Evolutionary conservation across 148 eudicot species (phyloP), one percentile per base, ranked within the genome.

Genomic region (Rhododendron simsii): DNA sequence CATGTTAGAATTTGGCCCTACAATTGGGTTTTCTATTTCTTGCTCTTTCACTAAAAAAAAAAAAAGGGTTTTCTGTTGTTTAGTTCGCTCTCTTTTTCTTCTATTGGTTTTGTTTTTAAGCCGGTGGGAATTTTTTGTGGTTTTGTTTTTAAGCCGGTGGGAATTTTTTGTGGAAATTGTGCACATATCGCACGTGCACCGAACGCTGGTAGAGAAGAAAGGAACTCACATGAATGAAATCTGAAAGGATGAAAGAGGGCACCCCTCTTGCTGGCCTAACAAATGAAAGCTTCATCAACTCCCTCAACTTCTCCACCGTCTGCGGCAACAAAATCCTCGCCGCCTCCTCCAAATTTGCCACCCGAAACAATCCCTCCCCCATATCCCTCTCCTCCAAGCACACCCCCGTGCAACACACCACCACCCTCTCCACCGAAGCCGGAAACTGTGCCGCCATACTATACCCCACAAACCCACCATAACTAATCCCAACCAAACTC

Each of bases 381-480:
- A 96, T 83, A 87, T 96, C 98, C 89, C 86, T 90, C 89, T 95
- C 98, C 92, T 96, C 96, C 89, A 96, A 90, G 83, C 95, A 94
- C 65, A 96, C 96, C 13, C 99, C 99, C 0, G 96, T 50, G 61
- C 98, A 95, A 73, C 98, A 94, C 37, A 95, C 55, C 89, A 91
- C 99, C 84, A 93, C 85, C 92, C 88, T 93, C 89, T 95, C 98
- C 74, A 95, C 92, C 63, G 86, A 91, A 88, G 92, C 92, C 21
- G 99, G 99, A 71, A 88, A 96, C 90, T 92, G 95, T 10, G 78
- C 92, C 28, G 97, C 96, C 93, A 95, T 81, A 78, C 96, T 95
- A 37, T 96, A 96, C 86, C 91, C 96, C 9, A 96, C 99, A 67
- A 96, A 96, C 7, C 98, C 98, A 10, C 98, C 99, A 59, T 96